Base-by-base conservation (phyloP, 805 yeast species). In the Wickerhamomyces silvicola region DNA sequence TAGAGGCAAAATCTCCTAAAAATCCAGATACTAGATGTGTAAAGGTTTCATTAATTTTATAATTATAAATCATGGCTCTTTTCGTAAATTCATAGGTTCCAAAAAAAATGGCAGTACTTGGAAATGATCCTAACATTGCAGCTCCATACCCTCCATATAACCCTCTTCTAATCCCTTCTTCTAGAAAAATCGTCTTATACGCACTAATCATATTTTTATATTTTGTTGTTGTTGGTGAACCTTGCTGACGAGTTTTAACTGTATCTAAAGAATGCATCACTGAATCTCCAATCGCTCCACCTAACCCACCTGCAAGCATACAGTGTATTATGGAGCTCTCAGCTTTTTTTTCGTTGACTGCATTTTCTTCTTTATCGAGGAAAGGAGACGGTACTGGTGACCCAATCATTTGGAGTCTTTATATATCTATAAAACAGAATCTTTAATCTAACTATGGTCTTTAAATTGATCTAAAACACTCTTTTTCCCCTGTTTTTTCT, bases 221-320 rank as follows among this genome's bases (percentile, higher is more conserved):
- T 55, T 84, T 81, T 6, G 63, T 42, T 14, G 69, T 69, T 42
- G 68, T 64, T 15, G 83, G 78, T 4, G 94, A 83, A n/a, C 95
- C 97, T 54, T 92, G 99, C 56, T 92, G 98, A 41, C 98, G 68
- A 2, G 98, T 92, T 55, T 92, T 92, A 20, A 92, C 95, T 0
- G 98, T 92, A 53, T 92, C 99, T 22, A 92, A 60, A 0, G 97
- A 88, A 58, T 92, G 97, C 97, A 92, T 92, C 19, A 75, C 62
- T 2, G 92, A 71, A 50, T 90, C 98, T 10, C 97, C 97, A 23
- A 88, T 73, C 33, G 84, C 78, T 1, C 97, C 98, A 7, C 98
- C 98, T 30, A 90, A 59, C 1, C 95, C 97, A 25, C 98, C 98
- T 0, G 97, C 95, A 24, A 87, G 34, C 66, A 86, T 66, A 51